Conservation (phyloP, 192 early-diverging fungal genomes). For the Ambispora gerdemannii region DNA sequence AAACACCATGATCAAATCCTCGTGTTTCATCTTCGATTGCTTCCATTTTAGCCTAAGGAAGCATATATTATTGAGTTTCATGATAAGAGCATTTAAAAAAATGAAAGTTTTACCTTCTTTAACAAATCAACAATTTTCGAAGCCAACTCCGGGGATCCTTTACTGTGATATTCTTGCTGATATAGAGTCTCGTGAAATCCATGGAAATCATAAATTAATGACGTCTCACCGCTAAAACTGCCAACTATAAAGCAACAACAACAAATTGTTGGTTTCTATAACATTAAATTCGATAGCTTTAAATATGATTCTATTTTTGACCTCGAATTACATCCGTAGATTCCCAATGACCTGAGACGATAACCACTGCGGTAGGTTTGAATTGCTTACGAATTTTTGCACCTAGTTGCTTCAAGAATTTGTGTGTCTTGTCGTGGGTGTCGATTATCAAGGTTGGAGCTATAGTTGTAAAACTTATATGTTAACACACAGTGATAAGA, state of each 20-base stretch:
- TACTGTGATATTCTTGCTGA: conserved; percentile 55
- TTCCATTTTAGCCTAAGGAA: conserved; percentile 41
- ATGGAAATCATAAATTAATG: conserved; percentile 62
- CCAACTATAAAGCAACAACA: background rate
- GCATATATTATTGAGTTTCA: background rate
- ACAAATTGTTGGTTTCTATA: background rate
- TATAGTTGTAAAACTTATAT: background rate
- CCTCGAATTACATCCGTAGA: conserved; percentile 35
- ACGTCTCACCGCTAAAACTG: background rate
- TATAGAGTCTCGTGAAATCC: conserved; percentile 60
- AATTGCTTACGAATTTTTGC: conserved; percentile 39
- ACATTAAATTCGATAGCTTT: background rate
- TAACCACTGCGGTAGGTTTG: conserved; percentile 57
- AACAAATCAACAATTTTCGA: conserved; percentile 49
- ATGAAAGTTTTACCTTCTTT: conserved; percentile 28
- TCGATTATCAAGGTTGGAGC: conserved; percentile 27
- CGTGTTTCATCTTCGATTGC: conserved; percentile 47
- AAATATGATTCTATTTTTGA: conserved; percentile 42
- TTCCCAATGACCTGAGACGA: conserved; percentile 71
- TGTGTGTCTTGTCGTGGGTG: conserved; percentile 29
- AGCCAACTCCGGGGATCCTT: conserved; percentile 51
- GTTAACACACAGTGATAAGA: background rate
- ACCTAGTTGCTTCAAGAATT: conserved; percentile 45
- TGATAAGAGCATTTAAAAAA: background rate
- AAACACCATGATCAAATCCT: conserved; percentile 69